Conservation (phyloP, 805 yeast genomes). For the Wickerhamiella kazuoi region DNA sequence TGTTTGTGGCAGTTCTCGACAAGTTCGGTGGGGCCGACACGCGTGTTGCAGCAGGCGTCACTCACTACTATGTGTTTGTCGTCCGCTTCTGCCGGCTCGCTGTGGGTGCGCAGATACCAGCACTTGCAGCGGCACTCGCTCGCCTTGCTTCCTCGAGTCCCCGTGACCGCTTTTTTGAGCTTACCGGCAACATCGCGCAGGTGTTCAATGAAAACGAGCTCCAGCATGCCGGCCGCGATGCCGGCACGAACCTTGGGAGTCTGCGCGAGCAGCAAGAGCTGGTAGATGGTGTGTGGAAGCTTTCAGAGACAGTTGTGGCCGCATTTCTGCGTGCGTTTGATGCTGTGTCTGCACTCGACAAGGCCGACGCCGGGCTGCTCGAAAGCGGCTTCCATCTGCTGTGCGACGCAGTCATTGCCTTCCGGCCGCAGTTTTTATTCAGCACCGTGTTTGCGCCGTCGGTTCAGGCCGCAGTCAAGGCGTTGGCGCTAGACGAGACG, state of each 20-base stretch:
- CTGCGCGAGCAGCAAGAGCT: conserved; percentile 1
- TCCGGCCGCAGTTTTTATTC: conserved; percentile 8
- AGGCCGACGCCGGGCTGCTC: background rate
- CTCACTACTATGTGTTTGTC: conserved; percentile 9
- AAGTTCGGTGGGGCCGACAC: conserved; percentile 3
- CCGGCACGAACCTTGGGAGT: conserved; percentile 8
- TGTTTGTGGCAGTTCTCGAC: conserved; percentile 4
- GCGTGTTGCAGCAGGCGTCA: conserved; percentile 6
- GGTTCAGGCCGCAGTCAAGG: conserved; percentile 9
- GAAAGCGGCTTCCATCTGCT: conserved; percentile 11
- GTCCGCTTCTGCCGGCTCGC: conserved; percentile 9
- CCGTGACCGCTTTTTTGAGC: conserved; percentile 6
- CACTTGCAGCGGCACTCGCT: conserved; percentile 3
- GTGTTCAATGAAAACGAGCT: conserved; percentile 7
- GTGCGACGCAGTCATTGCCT: conserved; percentile 10
- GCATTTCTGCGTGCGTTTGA: conserved; percentile 31
- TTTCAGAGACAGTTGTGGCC: background rate
- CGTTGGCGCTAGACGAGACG: conserved; percentile 40
- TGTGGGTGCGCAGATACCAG: conserved; percentile 3
- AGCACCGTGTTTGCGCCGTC: conserved; percentile 3
- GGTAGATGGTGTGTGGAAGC: conserved; percentile 14
- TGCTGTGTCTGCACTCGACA: conserved; percentile 17
- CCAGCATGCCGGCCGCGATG: conserved; percentile 17
- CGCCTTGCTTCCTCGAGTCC: background rate
- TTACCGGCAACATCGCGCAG: conserved; percentile 10